phyloP scores from a whole-genome alignment of 2,329 filamentous ascomycete species.

The Ceratocystis ficicola region DNA sequence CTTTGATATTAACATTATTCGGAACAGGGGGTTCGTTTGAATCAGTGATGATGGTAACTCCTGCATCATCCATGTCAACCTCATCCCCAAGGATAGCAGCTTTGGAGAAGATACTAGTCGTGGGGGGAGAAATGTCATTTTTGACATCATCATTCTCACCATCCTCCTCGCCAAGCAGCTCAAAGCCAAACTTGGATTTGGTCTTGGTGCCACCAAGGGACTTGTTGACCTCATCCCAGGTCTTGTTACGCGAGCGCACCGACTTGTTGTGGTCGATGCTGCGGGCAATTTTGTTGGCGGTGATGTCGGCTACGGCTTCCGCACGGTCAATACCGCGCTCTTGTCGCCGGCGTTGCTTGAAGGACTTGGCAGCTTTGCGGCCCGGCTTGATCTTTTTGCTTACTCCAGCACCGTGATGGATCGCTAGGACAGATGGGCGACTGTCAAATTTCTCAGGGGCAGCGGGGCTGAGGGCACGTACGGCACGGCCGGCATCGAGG shows the following conservation, averaged over 20 bases:
- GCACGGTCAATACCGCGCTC: constrained; percentile 48
- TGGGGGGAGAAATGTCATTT: neutral
- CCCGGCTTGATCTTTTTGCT: constrained; percentile 51
- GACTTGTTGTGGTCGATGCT: constrained; percentile 39
- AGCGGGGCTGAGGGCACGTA: constrained; percentile 19
- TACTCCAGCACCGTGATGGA: constrained; percentile 55
- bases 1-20: neutral
- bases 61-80: constrained; percentile 7
- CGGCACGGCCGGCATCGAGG: constrained; percentile 17
- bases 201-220: constrained; percentile 26
- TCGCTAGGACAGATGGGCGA: constrained; percentile 55
- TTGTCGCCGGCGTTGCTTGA: constrained; percentile 43
- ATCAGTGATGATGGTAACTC: constrained; percentile 11
- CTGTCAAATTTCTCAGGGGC: constrained; percentile 24
- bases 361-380: constrained; percentile 43
- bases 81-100: constrained; percentile 1
- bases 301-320: constrained; percentile 48
- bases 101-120: neutral
- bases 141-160: constrained; percentile 16
- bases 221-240: constrained; percentile 49
- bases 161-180: constrained; percentile 21
- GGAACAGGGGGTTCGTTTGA: neutral
- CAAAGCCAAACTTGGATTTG: constrained; percentile 21
- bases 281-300: constrained; percentile 42
- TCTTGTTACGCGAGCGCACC: constrained; percentile 40